Percentiles rank a stretch among this genome's conserved stretches.
These are phyloP conservation scores for Penicillium hordei DNA, from an alignment of 2,329 filamentous ascomycete species.

Conservation along the genomic window DNA sequence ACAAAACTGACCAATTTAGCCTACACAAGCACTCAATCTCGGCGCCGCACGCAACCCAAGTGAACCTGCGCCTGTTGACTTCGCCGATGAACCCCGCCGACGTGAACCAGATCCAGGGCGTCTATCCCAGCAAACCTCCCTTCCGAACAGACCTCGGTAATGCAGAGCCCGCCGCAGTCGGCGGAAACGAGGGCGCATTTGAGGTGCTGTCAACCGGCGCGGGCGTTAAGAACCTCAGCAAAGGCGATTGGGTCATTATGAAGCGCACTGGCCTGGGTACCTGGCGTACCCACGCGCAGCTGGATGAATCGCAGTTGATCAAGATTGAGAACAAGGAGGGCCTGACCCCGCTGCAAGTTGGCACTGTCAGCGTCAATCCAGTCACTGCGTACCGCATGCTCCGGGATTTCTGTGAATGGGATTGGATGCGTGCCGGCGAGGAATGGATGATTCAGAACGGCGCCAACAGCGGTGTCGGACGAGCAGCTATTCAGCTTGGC, in stretches of 20 bases:
- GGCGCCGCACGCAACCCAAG: slow-evolving; percentile 56
- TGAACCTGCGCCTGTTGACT: slow-evolving; percentile 84
- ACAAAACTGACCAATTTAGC: slow-evolving; percentile 16
- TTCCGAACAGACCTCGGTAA: slow-evolving; percentile 79
- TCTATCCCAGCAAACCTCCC: slow-evolving; percentile 81
- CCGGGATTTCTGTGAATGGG: slow-evolving; percentile 66
- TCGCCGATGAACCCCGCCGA: slow-evolving; percentile 95
- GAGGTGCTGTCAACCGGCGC: slow-evolving; percentile 75
- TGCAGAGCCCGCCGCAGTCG: slow-evolving; percentile 64
- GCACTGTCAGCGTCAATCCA: slow-evolving; percentile 88
- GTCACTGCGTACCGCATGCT: slow-evolving; percentile 94
- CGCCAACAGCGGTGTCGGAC: slow-evolving; percentile 88
- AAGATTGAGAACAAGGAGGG: slow-evolving; percentile 69
- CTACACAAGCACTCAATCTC: slow-evolving; percentile 53
- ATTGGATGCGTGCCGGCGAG: slow-evolving; percentile 59
- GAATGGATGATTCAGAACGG: slow-evolving; percentile 98
- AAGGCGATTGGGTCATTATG: slow-evolving; percentile 94
- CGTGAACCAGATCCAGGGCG: slow-evolving; percentile 96
- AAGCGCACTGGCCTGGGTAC: slow-evolving; percentile 81
- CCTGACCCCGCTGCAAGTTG: slow-evolving; percentile 73
- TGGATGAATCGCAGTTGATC: slow-evolving; percentile 61
- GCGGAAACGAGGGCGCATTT: slow-evolving; percentile 82
- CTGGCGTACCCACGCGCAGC: slow-evolving; percentile 87
- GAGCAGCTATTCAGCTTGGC: slow-evolving; percentile 86
- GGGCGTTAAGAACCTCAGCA: slow-evolving; percentile 59